These are phyloP conservation scores for Linnemannia elongata DNA, from an alignment of 192 early-diverging fungal genomes.

Conservation along the genomic window DNA sequence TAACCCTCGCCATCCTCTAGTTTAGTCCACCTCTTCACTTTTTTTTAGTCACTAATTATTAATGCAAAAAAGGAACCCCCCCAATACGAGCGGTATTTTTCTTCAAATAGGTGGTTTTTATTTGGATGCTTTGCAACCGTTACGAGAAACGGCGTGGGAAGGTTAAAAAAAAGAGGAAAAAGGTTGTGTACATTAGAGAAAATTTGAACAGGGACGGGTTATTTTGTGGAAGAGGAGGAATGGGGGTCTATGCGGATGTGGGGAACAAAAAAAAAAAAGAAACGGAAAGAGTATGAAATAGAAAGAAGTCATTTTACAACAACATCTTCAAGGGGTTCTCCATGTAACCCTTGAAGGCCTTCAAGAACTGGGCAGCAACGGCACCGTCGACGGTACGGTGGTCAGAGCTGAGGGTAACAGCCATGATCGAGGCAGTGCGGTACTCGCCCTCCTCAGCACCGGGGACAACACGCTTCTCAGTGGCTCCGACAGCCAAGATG, in stretches of 20 bases:
- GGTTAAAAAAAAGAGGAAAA: not conserved
- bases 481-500: slow-evolving; percentile 92
- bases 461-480: slow-evolving; percentile 81
- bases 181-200: slow-evolving; percentile 10
- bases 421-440: slow-evolving; percentile 80
- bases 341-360: slow-evolving; percentile 88
- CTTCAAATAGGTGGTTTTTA: not conserved
- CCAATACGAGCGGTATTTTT: not conserved
- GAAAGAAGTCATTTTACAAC: slow-evolving; percentile 70
- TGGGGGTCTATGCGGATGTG: not conserved
- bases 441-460: slow-evolving; percentile 77
- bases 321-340: slow-evolving; percentile 97
- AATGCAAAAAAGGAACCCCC: not conserved
- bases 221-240: not conserved
- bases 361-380: slow-evolving; percentile 90
- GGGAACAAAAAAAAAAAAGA: not conserved
- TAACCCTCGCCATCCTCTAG: slow-evolving; percentile 1
- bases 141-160: not conserved
- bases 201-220: slow-evolving; percentile 20
- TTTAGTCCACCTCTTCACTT: not conserved
- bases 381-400: slow-evolving; percentile 98
- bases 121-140: slow-evolving; percentile 17
- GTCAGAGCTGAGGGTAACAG: slow-evolving; percentile 91
- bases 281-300: not conserved
- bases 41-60: not conserved